Percentiles rank a stretch among this genome's conserved stretches.
These are phyloP conservation scores for Periconia sp. DNA, from an alignment of 2,329 filamentous ascomycete species.

Conservation along the genomic window DNA sequence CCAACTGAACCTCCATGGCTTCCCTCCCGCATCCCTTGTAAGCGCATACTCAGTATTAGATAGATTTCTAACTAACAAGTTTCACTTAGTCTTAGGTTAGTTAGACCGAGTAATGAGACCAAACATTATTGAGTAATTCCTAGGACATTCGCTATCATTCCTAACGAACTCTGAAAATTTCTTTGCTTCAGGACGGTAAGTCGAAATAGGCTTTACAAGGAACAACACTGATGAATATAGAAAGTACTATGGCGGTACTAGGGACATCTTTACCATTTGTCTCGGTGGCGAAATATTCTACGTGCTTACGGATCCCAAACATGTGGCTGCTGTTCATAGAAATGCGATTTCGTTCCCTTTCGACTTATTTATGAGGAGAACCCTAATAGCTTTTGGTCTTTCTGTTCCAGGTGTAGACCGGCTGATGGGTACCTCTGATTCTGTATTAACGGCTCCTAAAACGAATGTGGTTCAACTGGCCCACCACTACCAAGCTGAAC, in stretches of 20 bases:
- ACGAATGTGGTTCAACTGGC: neutral
- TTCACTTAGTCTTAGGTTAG: no score
- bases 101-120: no score
- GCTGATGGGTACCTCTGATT: neutral
- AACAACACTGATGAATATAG: no score
- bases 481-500: neutral
- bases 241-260: conserved; percentile 2
- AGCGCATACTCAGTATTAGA: no score
- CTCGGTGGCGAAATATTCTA: conserved; percentile 3
- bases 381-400: neutral
- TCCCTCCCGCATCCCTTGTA: no score
- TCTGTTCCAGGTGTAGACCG: neutral
- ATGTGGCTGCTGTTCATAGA: neutral
- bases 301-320: neutral
- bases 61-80: no score
- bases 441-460: neutral
- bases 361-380: conserved; percentile 2
- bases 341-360: neutral
- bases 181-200: no score
- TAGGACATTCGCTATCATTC: no score
- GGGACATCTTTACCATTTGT: conserved; percentile 1
- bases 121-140: no score
- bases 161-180: no score
- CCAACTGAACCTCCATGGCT: no score
- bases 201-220: no score